Evolutionary conservation across 2,329 filamentous ascomycete genomes (phyloP), one percentile per base, ranked within the genome.

Genomic region (Madurella mycetomatis): DNA sequence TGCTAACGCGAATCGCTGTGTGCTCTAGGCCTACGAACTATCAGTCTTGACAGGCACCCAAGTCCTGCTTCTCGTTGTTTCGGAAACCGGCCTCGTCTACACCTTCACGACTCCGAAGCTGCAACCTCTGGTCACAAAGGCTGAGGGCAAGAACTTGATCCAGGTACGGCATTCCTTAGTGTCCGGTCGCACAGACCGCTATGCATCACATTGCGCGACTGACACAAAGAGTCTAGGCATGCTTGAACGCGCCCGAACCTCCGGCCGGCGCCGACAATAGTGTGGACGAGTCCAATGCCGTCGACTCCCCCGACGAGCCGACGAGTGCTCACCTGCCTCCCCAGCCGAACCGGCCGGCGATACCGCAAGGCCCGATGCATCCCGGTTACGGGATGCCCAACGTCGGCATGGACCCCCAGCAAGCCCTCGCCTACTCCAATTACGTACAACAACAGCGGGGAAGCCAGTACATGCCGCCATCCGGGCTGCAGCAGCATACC

Each of bases 41-140:
- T 97, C 94, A 7, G 94, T 99, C 67, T 84, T 99, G 66, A 99
- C 94, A 40, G 94, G 94, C 67, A 99, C 94, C 55, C 94, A 99
- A 80, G 94, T 99, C 47, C 82, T 99, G 32, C 83, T 99, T 40
- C 85, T 99, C 51, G 92, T 97, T 66, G 92, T 97, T 60, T 97
- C 92, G 43, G 92, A 97, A 78, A 97, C 92, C 19, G 92, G 92
- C 62, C 84, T 97, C 34, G 92, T 97, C 66, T 97, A 97, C 75
- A 97, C 92, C 56, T 97, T 97, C 73, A 97, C 92, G 59, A 99
- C 94, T 15, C 94, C 94, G 17, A 99, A 99, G 79, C 85, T 99
- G 53, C 94, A 97, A 76, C 94, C 94, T 60, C 84, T 99, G 51
- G 94, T 97, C 64, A 99, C 94, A 60, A 97, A 97, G 79, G 88